phyloP scores from a whole-genome alignment of 805 yeast species.

The Sugiyamaella smithiae region DNA sequence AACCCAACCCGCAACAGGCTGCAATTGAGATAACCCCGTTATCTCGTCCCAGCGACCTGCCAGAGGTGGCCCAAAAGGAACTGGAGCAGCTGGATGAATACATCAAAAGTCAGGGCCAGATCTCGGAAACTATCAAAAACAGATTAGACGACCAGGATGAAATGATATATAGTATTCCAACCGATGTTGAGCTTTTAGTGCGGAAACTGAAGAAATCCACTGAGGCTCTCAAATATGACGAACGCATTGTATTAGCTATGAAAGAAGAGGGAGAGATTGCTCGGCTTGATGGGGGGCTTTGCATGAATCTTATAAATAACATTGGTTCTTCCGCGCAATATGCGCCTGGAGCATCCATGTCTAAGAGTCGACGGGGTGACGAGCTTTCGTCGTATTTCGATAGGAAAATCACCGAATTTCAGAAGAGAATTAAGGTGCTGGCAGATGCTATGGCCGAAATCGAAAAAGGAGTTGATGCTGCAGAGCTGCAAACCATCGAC shows the following conservation, averaged over 20 bases:
- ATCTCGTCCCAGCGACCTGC: conserved; percentile 58
- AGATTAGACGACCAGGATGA: conserved; percentile 42
- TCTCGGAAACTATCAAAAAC: conserved; percentile 49
- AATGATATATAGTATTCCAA: conserved; percentile 50
- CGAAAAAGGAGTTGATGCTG: conserved; percentile 33
- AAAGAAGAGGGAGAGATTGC: conserved; percentile 26
- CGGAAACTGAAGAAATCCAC: conserved; percentile 48
- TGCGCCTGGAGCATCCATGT: not conserved
- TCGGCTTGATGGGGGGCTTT: conserved; percentile 31
- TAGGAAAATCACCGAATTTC: conserved; percentile 42
- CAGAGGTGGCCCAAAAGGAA: conserved; percentile 51
- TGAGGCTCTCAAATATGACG: conserved; percentile 52
- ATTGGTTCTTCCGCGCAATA: conserved; percentile 14
- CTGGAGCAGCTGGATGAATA: conserved; percentile 55
- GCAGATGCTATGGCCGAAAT: conserved; percentile 34
- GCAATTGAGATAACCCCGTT: conserved; percentile 44
- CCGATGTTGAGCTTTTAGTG: conserved; percentile 51
- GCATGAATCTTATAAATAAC: conserved; percentile 26
- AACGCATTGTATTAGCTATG: conserved; percentile 32
- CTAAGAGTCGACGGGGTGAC: conserved; percentile 35
- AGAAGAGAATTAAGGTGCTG: conserved; percentile 38
- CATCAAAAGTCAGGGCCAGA: conserved; percentile 50
- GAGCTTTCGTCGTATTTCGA: conserved; percentile 51
- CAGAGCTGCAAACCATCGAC: conserved; percentile 27
- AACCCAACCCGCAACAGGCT: conserved; percentile 5